Evolutionary conservation across 2,329 filamentous ascomycete genomes (phyloP), one percentile per base, ranked within the genome.

Genomic region (Aspergillus persii): DNA sequence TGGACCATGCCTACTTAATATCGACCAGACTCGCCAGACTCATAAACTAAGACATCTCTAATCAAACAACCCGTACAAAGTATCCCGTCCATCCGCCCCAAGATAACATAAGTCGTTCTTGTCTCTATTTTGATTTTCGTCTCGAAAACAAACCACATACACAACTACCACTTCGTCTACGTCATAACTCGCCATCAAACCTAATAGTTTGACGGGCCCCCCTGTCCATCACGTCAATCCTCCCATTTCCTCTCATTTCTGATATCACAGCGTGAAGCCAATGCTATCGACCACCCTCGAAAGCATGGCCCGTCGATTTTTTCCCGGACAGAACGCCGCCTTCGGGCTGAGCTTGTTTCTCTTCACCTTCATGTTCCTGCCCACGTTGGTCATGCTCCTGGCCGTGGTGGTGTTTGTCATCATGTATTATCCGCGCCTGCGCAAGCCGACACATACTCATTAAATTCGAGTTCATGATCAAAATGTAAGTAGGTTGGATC

Each of bases 321-420:
- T 71, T 39, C 67, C 60, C 44, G 66, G 66, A 23, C 70, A 71
- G 31, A 66, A 65, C 50, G 36, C 67, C 46, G 68, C 69, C 36
- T 61, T 74, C 29, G 71, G 71, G 15, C 47, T 74, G 39, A 74
- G 71, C 30, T 11, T 72, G 1, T 61, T 74, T 23, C 65, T 74
- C 12, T 74, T 74, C 29, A 68, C 66, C 11, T 74, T 74, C 47
- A 71, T 72, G 67, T 70, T 74, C n/a, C 54, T 74, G 4, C 72
- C 72, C 4, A 74, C 72, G 1, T 62, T 74, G 29, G 56, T 74
- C 6, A 62, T 74, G 8, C 60, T 74, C 2, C 51, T 72, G 18
- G 71, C 69, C 1, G 72, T 74, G 8, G 57, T 74, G 2, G 56
- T 68, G 18, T 72, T 74, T 53, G 72, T 74, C 44, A 48, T 68